Base-by-base conservation (phyloP, 78 protist species). In the Tieghemostelium lacteum region DNA sequence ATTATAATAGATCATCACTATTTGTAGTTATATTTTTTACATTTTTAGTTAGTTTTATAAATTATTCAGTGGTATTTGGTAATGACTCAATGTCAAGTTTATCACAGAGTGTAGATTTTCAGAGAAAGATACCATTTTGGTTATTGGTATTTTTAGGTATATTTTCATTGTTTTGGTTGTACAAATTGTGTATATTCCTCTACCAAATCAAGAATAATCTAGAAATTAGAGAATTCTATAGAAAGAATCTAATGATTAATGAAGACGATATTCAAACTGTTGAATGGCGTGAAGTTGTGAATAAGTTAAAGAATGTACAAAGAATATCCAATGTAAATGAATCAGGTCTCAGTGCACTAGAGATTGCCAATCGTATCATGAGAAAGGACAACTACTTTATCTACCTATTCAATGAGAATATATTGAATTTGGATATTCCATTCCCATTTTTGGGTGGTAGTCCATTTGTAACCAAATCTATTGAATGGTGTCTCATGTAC, bases 361-460 rank as follows among this genome's bases (percentile, higher is more conserved):
- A 95, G 36, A 87, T 96, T 22, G 96, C 94, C 16, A 96, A 92
- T 55, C 74, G 96, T 54, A 94, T 96, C 66, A 67, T 96, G 95
- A 75, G 97, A 33, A 87, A 92, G 20, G 96, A 96, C 40, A 96
- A 96, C 67, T 96, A 75, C 31, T 73, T 96, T 49, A 89, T 96
- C 33, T 94, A 94, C n/a, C 70, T 96, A 39, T n/a, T 96, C 71
- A 85, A 94, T 60, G 58, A 55, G 33, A 83, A 65, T 31, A 34
- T 86, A 14, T 77, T 95, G 31, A 80, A 92, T 26, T 60, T 77
- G 4, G 52, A 73, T 4, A 55, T 88, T 29, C 94, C 73, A 26
- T 87, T 88, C 60, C 74, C 78, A 31, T 49, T 86, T 14, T 28
- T 92, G 5, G 49, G 83, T 50, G 75, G 34, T n/a, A 31, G 40